Evolutionary conservation across 176 grass and related monocot genomes (phyloP), one percentile per base, ranked within the genome.

Genomic region (Phoenix roebelenii): DNA sequence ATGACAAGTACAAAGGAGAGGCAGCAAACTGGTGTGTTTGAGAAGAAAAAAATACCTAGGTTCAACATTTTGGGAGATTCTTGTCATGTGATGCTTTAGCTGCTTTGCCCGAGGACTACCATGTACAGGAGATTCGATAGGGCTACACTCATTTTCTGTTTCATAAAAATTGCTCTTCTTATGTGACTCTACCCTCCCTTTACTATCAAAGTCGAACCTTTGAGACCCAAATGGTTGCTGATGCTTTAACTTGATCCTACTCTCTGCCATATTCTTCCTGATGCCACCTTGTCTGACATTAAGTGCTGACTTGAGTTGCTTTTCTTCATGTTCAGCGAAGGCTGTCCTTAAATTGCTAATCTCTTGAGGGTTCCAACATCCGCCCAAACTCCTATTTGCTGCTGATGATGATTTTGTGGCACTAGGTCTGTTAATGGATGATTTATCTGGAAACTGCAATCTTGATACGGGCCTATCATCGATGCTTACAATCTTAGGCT

Each of bases 331-430:
- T 52, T 55, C 59, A 39, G 59, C 29, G 64, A 72, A 66, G 39
- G 22, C 67, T 75, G 23, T 81, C 67, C n/a, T 79, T 35, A 63
- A 51, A 44, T 66, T 84, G 64, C 77, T 30, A 51, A 84, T 94
- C 55, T 94, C 89, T 48, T 88, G 77, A 0, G 74, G 85, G 63
- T 78, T 72, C 44, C 80, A 62, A 53, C 79, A 87, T 73, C 51
- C 76, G 28, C 70, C 73, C 30, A 78, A 71, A 58, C 68, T 94
- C 61, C 78, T 67, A 84, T 54, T 66, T 19, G 78, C 70, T 56
- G 75, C 50, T n/a, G 77, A 18, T 22, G 77, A 67, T 29, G 77
- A 77, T 18, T 71, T 58, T 15, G 74, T 59, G 0, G 55, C 70
- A 55, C 59, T 84, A 0, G 60, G 62, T 54, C 22, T 74, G 58